Conservation (phyloP, 2,329 filamentous ascomycete species). For the Fonsecaea multimorphosa region DNA sequence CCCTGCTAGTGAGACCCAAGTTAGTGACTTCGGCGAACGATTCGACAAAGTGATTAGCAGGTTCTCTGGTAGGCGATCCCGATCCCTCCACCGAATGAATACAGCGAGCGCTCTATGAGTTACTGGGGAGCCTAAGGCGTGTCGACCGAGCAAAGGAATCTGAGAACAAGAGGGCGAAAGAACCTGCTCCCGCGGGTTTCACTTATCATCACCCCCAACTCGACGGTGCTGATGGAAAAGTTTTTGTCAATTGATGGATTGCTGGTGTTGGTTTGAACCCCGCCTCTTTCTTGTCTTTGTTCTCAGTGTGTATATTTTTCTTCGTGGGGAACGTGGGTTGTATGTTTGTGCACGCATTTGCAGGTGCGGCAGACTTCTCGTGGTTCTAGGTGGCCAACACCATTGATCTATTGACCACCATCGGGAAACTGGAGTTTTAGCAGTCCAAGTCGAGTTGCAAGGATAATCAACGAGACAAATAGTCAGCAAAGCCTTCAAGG, state of each 20-base stretch:
- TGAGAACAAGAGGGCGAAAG: conserved; percentile 1
- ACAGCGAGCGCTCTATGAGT: too few species aligned
- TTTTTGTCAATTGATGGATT: conserved; percentile 2
- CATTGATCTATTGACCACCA: not conserved
- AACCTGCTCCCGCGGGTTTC: conserved; percentile 19
- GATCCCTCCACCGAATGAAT: not conserved
- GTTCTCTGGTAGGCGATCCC: conserved; percentile 24
- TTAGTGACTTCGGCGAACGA: conserved; percentile 20
- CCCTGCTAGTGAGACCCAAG: conserved; percentile 25
- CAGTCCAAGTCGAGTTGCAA: not conserved
- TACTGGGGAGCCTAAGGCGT: too few species aligned
- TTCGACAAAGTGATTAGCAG: conserved; percentile 24
- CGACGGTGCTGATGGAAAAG: conserved; percentile 20
- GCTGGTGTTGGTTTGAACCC: not conserved
- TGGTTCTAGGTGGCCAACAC: not conserved
- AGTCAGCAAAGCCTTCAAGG: not conserved
- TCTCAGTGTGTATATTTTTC: not conserved
- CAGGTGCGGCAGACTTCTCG: not conserved
- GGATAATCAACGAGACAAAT: not conserved
- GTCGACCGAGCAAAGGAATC: not conserved
- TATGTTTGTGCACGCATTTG: not conserved
- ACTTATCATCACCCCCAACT: conserved; percentile 18
- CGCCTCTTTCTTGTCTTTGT: not conserved
- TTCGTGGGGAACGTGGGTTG: not conserved
- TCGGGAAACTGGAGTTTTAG: not conserved